Percentiles rank a stretch among this genome's conserved stretches.
Evolutionary conservation across 2,329 filamentous ascomycete species (phyloP).

Genomic region (Xylaria sp.): DNA sequence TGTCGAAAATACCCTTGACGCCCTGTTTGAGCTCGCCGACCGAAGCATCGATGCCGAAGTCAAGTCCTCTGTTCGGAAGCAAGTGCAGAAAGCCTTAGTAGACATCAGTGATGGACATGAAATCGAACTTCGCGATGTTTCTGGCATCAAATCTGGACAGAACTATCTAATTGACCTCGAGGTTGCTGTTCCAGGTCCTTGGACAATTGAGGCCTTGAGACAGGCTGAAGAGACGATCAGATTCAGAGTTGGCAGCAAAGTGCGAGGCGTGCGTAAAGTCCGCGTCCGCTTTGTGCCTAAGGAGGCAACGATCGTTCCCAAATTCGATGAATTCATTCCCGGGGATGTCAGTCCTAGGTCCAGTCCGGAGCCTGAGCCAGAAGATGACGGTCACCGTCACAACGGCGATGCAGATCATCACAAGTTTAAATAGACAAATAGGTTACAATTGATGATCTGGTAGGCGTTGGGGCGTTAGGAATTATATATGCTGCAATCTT

Average conservation of each 20-base stretch:
- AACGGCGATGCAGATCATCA: conserved; percentile 49
- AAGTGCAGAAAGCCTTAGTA: conserved; percentile 69
- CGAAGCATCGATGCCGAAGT: conserved; percentile 88
- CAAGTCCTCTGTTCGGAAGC: conserved; percentile 75
- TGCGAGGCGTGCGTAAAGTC: conserved; percentile 85
- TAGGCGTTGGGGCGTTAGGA: conserved; percentile 46
- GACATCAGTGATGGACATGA: conserved; percentile 65
- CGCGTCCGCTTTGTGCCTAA: conserved; percentile 84
- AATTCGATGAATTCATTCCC: conserved; percentile 82
- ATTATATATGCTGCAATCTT: conserved; percentile 25
- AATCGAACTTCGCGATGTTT: conserved; percentile 79
- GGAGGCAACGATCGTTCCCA: conserved; percentile 66
- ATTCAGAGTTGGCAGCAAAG: conserved; percentile 76
- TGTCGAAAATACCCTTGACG: conserved; percentile 82
- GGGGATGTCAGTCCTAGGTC: conserved; percentile 68
- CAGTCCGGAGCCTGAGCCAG: conserved; percentile 70
- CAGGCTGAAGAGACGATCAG: conserved; percentile 80
- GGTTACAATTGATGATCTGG: conserved; percentile 17
- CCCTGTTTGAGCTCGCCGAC: conserved; percentile 91
- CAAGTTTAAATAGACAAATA: conserved; percentile 37
- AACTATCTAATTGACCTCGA: conserved; percentile 95
- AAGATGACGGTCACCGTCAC: conserved; percentile 59
- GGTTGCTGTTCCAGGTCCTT: conserved; percentile 79
- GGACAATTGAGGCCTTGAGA: conserved; percentile 78
- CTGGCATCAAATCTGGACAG: conserved; percentile 94